Evolutionary conservation across 805 yeast species (phyloP), one percentile per base, ranked within the genome.

Genomic region (Cyberlindnera mississippiensis): DNA sequence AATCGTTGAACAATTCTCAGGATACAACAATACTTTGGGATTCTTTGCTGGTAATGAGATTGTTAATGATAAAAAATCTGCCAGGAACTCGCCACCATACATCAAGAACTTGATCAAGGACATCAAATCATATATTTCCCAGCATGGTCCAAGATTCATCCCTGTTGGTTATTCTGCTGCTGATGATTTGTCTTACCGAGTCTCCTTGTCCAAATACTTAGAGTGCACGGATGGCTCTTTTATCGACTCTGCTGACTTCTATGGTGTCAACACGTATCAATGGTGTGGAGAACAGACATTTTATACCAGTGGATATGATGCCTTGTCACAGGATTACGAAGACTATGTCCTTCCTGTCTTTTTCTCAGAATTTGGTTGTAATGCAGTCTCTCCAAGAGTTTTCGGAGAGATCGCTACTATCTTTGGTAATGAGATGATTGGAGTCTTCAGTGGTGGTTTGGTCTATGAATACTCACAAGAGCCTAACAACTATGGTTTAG

Each of bases 121-220:
- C 63, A 75, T 91, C 68, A 90, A 90, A 61, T 65, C 66, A 22
- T 91, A 84, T 58, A 80, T 87, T 46, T 59, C 65, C 8, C 53
- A 59, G 20, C 76, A 86, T 53, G 63, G 79, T 4, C 73, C 78
- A 2, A 72, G 99, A 41, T 55, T 56, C 12, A 76, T 91, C 14
- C 98, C 98, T 1, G 86, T 91, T 28, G 98, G 98, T 1, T 91
- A 91, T 61, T 88, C 97, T 0, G 97, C 98, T 0, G 98, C 97
- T 1, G 98, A 91, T 64, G 97, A 90, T 56, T 71, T 90, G 45
- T 64, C 71, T 38, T 90, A 76, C 62, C 71, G 98, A 54, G 75
- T 76, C 8, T 75, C 96, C 0, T 70, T 90, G 36, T 83, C 96
- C 1, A 73, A 78, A 43, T 91, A 85, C 59, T 71, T 91, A 42